Percentiles rank a stretch among this genome's conserved stretches.
Conservation (phyloP, 2,329 filamentous ascomycete species). For the Paraphoma sp. region DNA sequence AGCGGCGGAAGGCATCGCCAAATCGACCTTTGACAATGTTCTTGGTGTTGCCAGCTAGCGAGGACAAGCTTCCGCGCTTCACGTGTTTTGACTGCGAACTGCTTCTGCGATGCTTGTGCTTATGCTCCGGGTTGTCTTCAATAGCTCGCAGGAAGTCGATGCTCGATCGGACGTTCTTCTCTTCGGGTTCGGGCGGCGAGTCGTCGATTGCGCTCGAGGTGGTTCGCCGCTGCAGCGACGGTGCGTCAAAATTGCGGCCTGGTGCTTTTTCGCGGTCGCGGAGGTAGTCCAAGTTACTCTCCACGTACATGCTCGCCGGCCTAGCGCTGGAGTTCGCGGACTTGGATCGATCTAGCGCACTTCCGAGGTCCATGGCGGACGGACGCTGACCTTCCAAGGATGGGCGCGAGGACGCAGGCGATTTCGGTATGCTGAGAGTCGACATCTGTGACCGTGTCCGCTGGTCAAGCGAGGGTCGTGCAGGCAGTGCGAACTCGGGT, state of each 20-base stretch:
- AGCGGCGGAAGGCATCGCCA: conserved; percentile 90
- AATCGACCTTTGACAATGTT: conserved; percentile 87
- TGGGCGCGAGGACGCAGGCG: conserved; percentile 66
- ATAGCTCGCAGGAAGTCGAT: conserved; percentile 82
- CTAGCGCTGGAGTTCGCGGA: conserved; percentile 72
- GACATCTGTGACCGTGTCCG: conserved; percentile 60
- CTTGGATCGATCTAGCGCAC: conserved; percentile 64
- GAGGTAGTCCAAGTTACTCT: conserved; percentile 81
- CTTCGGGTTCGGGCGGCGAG: conserved; percentile 58
- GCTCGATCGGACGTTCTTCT: conserved; percentile 75
- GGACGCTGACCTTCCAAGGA: conserved; percentile 77
- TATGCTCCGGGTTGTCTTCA: conserved; percentile 63
- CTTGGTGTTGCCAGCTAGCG: conserved; percentile 75
- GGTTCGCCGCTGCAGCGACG: conserved; percentile 34
- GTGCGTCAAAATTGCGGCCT: conserved; percentile 41
- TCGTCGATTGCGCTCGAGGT: conserved; percentile 43
- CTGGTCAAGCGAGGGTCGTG: conserved; percentile 53
- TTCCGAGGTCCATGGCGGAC: conserved; percentile 65
- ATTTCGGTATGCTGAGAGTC: conserved; percentile 59
- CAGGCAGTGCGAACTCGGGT: conserved; percentile 46
- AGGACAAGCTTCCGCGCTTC: conserved; percentile 76
- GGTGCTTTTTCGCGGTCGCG: conserved; percentile 73
- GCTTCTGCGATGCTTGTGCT: conserved; percentile 59
- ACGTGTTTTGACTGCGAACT: conserved; percentile 65
- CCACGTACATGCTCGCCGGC: conserved; percentile 82